Conservation (phyloP, 352 stramenopile species). For the Globisporangium sylvaticum region DNA sequence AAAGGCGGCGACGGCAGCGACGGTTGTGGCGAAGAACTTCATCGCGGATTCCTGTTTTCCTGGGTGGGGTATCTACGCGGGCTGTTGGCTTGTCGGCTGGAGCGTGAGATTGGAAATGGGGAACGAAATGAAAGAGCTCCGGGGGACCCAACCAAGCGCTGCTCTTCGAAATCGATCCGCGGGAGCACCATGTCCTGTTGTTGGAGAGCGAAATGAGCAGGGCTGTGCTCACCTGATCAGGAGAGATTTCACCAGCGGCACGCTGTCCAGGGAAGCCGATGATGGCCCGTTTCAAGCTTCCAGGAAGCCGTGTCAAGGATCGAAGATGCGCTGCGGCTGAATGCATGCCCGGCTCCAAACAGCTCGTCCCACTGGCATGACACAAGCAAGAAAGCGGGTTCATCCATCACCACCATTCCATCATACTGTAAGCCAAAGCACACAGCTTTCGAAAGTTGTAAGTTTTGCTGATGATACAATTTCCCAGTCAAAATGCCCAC, state of each 20-base stretch:
- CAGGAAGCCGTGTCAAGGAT: not conserved
- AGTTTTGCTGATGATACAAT: not conserved
- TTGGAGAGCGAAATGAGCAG: not conserved
- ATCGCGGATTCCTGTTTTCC: conserved; percentile 13
- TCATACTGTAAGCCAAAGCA: no score
- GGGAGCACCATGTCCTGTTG: not conserved
- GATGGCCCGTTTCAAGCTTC: not conserved
- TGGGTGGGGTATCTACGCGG: not conserved
- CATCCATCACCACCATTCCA: conserved; percentile 3
- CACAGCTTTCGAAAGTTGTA: not conserved
- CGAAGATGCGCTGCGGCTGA: not conserved
- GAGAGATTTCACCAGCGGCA: not conserved
- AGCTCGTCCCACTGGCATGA: conserved; percentile 2
- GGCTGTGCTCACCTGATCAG: not conserved
- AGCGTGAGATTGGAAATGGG: conserved; percentile 8
- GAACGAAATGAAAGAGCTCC: not conserved
- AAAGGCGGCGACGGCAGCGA: conserved; percentile 6
- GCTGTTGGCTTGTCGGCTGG: conserved; percentile 1
- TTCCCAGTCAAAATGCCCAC: not conserved
- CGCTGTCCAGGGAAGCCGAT: not conserved
- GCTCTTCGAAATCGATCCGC: not conserved
- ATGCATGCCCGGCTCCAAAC: conserved; percentile 3
- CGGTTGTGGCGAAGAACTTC: conserved; percentile 28
- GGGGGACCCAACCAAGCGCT: not conserved
- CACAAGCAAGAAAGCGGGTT: not conserved